These are phyloP conservation scores for Xylaria acuta DNA, from an alignment of 495 filamentous ascomycete species.

Conservation along the genomic window DNA sequence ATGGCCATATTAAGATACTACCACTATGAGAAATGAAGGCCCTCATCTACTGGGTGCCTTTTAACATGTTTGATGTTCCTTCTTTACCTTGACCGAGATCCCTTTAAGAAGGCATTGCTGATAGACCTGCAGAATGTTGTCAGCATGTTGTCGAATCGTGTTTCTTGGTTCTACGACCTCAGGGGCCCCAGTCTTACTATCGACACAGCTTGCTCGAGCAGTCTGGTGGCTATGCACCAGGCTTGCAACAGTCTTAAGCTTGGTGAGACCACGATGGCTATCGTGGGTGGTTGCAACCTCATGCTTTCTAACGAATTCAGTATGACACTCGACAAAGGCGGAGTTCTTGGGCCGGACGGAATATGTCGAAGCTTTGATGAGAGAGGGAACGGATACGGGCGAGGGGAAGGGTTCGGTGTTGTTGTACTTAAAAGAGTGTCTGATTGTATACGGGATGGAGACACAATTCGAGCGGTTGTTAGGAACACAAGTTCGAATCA, in stretches of 20 bases:
- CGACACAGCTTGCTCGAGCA: constrained; percentile 39
- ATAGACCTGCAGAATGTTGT: constrained; percentile 35
- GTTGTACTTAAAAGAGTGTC: constrained; percentile 59
- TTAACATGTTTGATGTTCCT: neutral
- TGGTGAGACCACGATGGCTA: constrained; percentile 20
- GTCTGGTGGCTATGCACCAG: constrained; percentile 33
- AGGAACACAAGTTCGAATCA: constrained; percentile 56
- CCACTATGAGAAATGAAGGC: neutral
- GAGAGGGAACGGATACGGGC: constrained; percentile 61
- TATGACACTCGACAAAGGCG: constrained; percentile 21
- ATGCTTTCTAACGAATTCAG: constrained; percentile 20
- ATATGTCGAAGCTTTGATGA: constrained; percentile 61
- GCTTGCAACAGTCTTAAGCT: constrained; percentile 29
- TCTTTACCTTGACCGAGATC: constrained; percentile 38
- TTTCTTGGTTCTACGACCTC: constrained; percentile 55
- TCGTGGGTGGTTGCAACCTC: constrained; percentile 29
- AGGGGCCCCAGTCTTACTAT: constrained; percentile 41
- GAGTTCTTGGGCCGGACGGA: constrained; percentile 34
- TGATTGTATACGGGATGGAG: constrained; percentile 51
- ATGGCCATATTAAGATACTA: constrained; percentile 9
- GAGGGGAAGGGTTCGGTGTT: constrained; percentile 63
- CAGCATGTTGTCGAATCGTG: constrained; percentile 51
- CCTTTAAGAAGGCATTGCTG: constrained; percentile 40
- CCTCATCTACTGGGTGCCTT: neutral
- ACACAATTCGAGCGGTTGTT: constrained; percentile 63